phyloP scores from a whole-genome alignment of 1,284 basidiomycete genomes.

The Singerocomus inundabilis region DNA sequence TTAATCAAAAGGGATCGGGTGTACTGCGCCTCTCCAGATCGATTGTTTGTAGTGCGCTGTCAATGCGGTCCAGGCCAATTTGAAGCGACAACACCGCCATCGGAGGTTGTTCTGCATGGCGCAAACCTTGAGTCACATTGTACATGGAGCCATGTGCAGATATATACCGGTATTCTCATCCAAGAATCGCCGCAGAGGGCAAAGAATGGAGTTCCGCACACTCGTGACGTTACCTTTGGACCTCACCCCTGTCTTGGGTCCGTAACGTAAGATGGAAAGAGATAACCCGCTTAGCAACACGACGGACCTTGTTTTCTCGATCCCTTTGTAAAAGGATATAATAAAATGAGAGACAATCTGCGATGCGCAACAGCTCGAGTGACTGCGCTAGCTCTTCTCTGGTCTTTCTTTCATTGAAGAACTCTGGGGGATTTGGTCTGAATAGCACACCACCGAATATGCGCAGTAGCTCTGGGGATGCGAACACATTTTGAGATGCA shows the following conservation, averaged over 20 bases:
- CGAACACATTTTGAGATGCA: constrained; percentile 21
- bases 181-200: constrained; percentile 27
- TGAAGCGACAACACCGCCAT: constrained; percentile 26
- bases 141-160: not conserved
- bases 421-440: constrained; percentile 27
- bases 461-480: constrained; percentile 24
- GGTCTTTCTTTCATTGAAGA: constrained; percentile 19
- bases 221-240: constrained; percentile 17
- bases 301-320: constrained; percentile 22
- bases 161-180: constrained; percentile 8
- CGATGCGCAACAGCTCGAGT: constrained; percentile 29
- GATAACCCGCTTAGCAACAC: not conserved
- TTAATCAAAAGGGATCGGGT: constrained; percentile 10
- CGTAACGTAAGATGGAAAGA: constrained; percentile 1
- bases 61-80: constrained; percentile 29
- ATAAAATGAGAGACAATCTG: constrained; percentile 35
- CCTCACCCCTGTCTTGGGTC: constrained; percentile 25
- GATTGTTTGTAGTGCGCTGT: constrained; percentile 23
- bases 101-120: constrained; percentile 23
- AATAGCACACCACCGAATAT: constrained; percentile 30
- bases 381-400: constrained; percentile 27
- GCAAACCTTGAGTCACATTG: constrained; percentile 4
- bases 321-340: constrained; percentile 32
- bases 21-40: constrained; percentile 5
- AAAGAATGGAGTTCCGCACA: constrained; percentile 23